Evolutionary conservation across 1,284 basidiomycete genomes (phyloP).

Genomic region (Agaricales sp.): DNA sequence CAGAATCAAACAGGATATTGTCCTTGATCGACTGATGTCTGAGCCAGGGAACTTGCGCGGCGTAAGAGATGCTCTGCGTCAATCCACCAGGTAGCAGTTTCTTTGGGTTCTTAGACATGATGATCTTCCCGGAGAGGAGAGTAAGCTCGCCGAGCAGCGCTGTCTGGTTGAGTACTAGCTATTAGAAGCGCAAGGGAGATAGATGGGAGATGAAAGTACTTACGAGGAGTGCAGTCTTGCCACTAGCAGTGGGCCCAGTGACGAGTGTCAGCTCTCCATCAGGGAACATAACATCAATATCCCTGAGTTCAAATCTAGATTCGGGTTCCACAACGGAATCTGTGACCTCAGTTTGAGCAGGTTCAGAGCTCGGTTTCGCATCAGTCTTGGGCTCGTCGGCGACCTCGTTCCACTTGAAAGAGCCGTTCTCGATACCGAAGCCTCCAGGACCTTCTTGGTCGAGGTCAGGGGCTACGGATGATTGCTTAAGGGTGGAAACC

Average conservation of each 20-base stretch:
- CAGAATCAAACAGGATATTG: slow-evolving; percentile 64
- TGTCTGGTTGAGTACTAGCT: slow-evolving; percentile 27
- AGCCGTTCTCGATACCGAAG: slow-evolving; percentile 54
- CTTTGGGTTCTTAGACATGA: slow-evolving; percentile 52
- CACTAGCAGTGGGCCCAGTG: slow-evolving; percentile 68
- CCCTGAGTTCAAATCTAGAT: slow-evolving; percentile 49
- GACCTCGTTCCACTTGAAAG: slow-evolving; percentile 65
- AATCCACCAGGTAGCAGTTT: slow-evolving; percentile 30
- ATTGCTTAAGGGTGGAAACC: slow-evolving; percentile 52
- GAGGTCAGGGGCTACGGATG: slow-evolving; percentile 15
- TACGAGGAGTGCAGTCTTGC: slow-evolving; percentile 69
- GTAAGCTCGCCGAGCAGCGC: slow-evolving; percentile 62
- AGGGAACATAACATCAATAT: slow-evolving; percentile 62
- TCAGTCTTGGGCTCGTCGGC: slow-evolving; percentile 19
- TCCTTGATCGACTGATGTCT: slow-evolving; percentile 56
- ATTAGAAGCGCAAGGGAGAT: slow-evolving; percentile 4
- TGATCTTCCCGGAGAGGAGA: slow-evolving; percentile 33
- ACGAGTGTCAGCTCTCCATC: slow-evolving; percentile 55
- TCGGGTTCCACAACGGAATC: background rate
- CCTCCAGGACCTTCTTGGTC: slow-evolving; percentile 22
- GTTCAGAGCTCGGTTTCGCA: background rate
- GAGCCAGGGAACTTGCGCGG: slow-evolving; percentile 81
- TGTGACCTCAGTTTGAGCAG: background rate
- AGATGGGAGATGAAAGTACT: slow-evolving; percentile 11
- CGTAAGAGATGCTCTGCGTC: slow-evolving; percentile 72